These are phyloP conservation scores for Chlamydomonas urium DNA, from an alignment of 139 green algal species.

Conservation along the genomic window DNA sequence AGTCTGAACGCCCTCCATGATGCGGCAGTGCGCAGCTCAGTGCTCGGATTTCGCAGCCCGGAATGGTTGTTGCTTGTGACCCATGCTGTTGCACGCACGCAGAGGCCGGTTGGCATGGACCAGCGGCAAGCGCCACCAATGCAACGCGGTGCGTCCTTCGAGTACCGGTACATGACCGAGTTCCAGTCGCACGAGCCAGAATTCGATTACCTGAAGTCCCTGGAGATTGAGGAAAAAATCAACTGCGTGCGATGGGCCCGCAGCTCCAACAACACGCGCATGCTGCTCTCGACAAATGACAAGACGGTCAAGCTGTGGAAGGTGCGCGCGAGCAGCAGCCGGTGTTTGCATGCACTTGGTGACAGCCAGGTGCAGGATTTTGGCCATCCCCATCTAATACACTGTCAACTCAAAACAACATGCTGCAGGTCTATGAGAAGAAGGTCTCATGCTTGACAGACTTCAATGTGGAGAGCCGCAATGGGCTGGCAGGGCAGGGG, in stretches of 20 bases:
- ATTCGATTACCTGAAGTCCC: slow-evolving; percentile 93
- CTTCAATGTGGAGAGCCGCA: slow-evolving; percentile 71
- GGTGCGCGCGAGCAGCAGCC: too few relatives aligned
- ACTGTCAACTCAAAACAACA: too few relatives aligned
- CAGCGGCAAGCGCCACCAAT: slow-evolving; percentile 26
- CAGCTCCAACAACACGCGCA: slow-evolving; percentile 51
- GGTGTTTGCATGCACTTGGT: too few relatives aligned
- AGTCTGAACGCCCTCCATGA: too few relatives aligned
- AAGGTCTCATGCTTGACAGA: slow-evolving; percentile 70
- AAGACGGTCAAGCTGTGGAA: slow-evolving; percentile 99
- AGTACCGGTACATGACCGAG: slow-evolving; percentile 97
- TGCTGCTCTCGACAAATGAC: slow-evolving; percentile 92
- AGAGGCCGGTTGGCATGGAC: slow-evolving; percentile 43
- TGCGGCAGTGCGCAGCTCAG: not conserved
- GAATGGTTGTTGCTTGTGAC: not conserved
- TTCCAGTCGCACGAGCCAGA: slow-evolving; percentile 99
- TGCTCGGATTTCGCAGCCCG: not conserved
- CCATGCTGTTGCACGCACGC: too few relatives aligned
- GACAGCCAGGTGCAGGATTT: too few relatives aligned
- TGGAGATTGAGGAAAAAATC: slow-evolving; percentile 99
- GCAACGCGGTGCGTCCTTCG: slow-evolving; percentile 50
- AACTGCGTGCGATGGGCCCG: slow-evolving; percentile 93
- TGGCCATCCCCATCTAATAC: too few relatives aligned
- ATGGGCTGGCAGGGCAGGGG: not conserved
- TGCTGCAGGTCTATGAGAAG: slow-evolving; percentile 77